These are phyloP conservation scores for Mycoemilia scoparia DNA, from an alignment of 192 early-diverging fungal species.

Conservation along the genomic window DNA sequence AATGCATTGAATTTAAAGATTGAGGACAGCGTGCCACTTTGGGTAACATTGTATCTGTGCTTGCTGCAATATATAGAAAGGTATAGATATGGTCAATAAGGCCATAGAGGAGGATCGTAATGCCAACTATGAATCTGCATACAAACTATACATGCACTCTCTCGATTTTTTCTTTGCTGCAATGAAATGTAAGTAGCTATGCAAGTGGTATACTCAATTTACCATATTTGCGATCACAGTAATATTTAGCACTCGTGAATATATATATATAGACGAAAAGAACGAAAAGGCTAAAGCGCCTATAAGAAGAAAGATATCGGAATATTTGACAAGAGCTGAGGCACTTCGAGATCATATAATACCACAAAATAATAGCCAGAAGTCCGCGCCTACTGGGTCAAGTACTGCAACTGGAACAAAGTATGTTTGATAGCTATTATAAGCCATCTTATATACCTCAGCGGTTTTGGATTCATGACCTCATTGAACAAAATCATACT, in stretches of 20 bases:
- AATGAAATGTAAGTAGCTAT: conserved; percentile 68
- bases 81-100: conserved; percentile 77
- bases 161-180: conserved; percentile 92
- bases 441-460: no score
- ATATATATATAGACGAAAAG: conserved; percentile 55
- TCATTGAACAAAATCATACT: conserved; percentile 25
- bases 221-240: no score
- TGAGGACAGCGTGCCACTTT: neutral
- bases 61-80: conserved; percentile 37
- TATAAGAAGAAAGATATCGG: conserved; percentile 76
- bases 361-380: conserved; percentile 46
- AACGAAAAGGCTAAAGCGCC: conserved; percentile 69
- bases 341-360: conserved; percentile 74
- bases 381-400: conserved; percentile 30
- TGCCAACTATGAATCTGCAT: conserved; percentile 78
- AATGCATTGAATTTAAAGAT: no score
- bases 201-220: no score
- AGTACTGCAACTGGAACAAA: no score
- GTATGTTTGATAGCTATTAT: no score
- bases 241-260: no score
- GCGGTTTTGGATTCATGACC: no score
- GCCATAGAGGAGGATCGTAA: conserved; percentile 85
- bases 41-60: neutral
- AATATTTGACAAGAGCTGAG: conserved; percentile 87
- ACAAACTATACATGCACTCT: conserved; percentile 69